Evolutionary conservation across 495 filamentous ascomycete genomes (phyloP), one percentile per base, ranked within the genome.

Genomic region (Melanomma pulvis-pyrius): DNA sequence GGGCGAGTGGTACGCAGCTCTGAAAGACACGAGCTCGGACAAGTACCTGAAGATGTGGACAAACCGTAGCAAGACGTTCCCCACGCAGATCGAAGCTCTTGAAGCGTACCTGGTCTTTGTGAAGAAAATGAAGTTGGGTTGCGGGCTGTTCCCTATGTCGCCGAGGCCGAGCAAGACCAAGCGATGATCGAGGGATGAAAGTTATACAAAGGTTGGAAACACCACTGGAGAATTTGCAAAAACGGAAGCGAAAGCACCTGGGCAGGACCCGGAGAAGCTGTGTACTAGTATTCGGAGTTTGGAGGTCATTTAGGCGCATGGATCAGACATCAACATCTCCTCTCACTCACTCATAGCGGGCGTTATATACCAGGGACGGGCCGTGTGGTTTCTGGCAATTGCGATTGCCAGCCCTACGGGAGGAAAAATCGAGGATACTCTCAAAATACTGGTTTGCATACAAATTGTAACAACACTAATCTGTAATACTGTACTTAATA

Each of bases 11-110:
- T 60, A 60, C 22, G 57, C 41, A 21, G 57, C 57, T n/a, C 44
- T 60, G 22, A 60, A 60, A 28, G 57, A 60, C 28, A 39, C 30
- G 28, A 34, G 44, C 41, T 49, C 41, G 22, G 57, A 60, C 29
- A 60, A 60, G 46, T 60, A 60, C 21, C 57, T 60, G 41, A 60
- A 60, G 57, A 60, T 60, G 44, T 60, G 57, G 57, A 60, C 49
- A 41, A 60, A 60, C 46, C 57, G 57, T 41, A 28, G 26, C 36
- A 60, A 60, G 44, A 60, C 57, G 28, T 60, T 60, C 26, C 15
- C 39, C 7, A 49, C 39, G 15, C 57, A 60, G 57, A 60, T 24
- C n/a, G 57, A 60, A 28, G 57, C 57, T 19, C 44, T 60, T 19
- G 39, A 60, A 28, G 19, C 19, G 25, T 60, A 60, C 26, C n/a